Evolutionary conservation across 1,284 basidiomycete genomes (phyloP), one percentile per base, ranked within the genome.

Genomic region (Cryptococcus jaspeensis): DNA sequence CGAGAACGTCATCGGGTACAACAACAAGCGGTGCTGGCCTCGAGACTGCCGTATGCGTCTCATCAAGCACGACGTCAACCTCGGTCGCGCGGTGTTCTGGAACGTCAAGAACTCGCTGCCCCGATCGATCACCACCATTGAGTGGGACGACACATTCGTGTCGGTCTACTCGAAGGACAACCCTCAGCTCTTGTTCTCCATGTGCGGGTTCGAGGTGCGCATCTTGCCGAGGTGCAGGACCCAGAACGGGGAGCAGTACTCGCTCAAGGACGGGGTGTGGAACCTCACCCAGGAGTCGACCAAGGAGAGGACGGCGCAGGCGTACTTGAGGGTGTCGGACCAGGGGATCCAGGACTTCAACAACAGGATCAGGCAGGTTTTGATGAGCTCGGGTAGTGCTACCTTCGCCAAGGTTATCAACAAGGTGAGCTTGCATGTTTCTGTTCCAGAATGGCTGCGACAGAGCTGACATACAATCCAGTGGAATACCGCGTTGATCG

Each of bases 381-480:
- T 99, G 62, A 99, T 99, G 96, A 93, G 92, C 67, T 98, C 96
- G 1, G 96, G 96, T 59, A 95, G 93, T 0, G 95, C 95, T 0
- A 98, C 96, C 0, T 99, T 99, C 84, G 92, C 91, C 60, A 99
- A 99, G 84, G 97, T 99, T 69, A 90, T 98, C 73, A 99, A 99
- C 82, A 98, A 98, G 80, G 23, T 40, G 11, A 20, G 13, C 5
- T 79, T 74, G 76, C 75, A 9, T 50, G 57, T 62, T 42, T 68
- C 66, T 42, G 63, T 60, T 13, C 55, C 63, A 35, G 22, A 15
- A 46, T 7, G 37, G 50, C 45, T 52, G 46, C 52, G 28, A 9
- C 5, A 32, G 4, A 32, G 12, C 15, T 52, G 25, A 38, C 41
- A 32, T 47, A 55, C 28, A 16, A 3, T 16, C 23, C 36, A 48